These are phyloP conservation scores for Albugo candida DNA, from an alignment of 352 stramenopile species.

Conservation along the genomic window DNA sequence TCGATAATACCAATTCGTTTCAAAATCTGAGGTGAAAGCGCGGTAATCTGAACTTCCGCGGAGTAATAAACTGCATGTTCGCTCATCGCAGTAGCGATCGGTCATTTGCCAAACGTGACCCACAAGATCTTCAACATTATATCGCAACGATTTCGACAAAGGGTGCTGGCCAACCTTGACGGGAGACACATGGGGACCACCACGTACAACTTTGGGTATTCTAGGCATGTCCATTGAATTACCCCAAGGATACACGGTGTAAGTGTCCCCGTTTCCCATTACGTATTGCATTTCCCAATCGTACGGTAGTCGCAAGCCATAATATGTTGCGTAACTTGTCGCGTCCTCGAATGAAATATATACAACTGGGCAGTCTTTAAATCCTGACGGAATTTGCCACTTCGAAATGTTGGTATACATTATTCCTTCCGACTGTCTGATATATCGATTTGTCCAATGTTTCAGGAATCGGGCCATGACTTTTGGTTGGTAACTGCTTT, in stretches of 20 bases:
- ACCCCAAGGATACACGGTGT: slow-evolving; percentile 43
- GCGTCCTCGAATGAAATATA: slow-evolving; percentile 58
- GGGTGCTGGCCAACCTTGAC: slow-evolving; percentile 30
- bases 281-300: slow-evolving; percentile 81
- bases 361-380: slow-evolving; percentile 49
- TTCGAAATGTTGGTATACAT: slow-evolving; percentile 8
- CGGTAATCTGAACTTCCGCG: slow-evolving; percentile 58
- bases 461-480: slow-evolving; percentile 41
- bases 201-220: slow-evolving; percentile 15
- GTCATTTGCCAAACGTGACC: slow-evolving; percentile 79
- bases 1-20: slow-evolving; percentile 78
- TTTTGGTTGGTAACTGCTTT: slow-evolving; percentile 30
- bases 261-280: slow-evolving; percentile 38
- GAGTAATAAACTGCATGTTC: slow-evolving; percentile 61
- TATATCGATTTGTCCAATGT: slow-evolving; percentile 37
- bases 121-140: slow-evolving; percentile 52
- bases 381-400: slow-evolving; percentile 24
- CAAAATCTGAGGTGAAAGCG: slow-evolving; percentile 39
- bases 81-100: slow-evolving; percentile 56
- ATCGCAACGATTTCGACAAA: slow-evolving; percentile 18
- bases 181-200: slow-evolving; percentile 19
- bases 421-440: background rate
- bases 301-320: slow-evolving; percentile 53
- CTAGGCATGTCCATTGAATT: slow-evolving; percentile 9
- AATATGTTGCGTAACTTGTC: slow-evolving; percentile 35